phyloP scores from a whole-genome alignment of 2,329 filamentous ascomycete species.

The Dryadomyces quercus-mongolicae region DNA sequence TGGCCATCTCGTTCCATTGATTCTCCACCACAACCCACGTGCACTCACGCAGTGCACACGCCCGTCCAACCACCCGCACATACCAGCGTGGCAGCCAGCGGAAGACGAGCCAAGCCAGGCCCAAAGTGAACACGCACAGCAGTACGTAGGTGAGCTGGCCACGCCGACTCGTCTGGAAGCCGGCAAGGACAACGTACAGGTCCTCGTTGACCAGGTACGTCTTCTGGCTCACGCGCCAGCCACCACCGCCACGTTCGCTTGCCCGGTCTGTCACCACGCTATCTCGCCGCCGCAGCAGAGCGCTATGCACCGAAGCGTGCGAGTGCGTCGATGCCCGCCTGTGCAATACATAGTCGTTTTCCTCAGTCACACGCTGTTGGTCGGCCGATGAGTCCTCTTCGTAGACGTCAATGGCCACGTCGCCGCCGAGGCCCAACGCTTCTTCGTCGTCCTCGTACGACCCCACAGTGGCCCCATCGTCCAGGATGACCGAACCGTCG shows the following conservation, averaged over 20 bases:
- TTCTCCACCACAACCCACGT: slow-evolving; percentile 93
- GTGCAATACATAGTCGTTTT: slow-evolving; percentile 37
- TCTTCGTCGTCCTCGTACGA: slow-evolving; percentile 2
- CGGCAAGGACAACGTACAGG: slow-evolving; percentile 83
- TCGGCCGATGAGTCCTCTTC: slow-evolving; percentile 23
- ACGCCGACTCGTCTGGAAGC: slow-evolving; percentile 65
- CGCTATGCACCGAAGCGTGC: slow-evolving; percentile 42
- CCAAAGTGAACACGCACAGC: slow-evolving; percentile 61
- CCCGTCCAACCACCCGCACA: slow-evolving; percentile 59
- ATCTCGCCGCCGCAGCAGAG: slow-evolving; percentile 58
- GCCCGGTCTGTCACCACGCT: slow-evolving; percentile 53
- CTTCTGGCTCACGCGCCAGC: slow-evolving; percentile 68
- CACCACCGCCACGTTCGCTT: slow-evolving; percentile 33
- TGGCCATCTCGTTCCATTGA: slow-evolving; percentile 85
- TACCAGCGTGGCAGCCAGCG: slow-evolving; percentile 87
- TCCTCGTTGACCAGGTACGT: slow-evolving; percentile 90
- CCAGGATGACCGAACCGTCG: slow-evolving; percentile 15
- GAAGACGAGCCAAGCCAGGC: slow-evolving; percentile 72
- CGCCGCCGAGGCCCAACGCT: background rate
- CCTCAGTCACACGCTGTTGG: slow-evolving; percentile 19
- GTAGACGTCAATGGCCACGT: background rate
- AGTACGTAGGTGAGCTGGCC: slow-evolving; percentile 59
- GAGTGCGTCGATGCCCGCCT: slow-evolving; percentile 52
- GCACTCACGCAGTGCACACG: slow-evolving; percentile 58
- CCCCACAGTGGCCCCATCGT: slow-evolving; percentile 11